A percentile compares a stretch with the other conserved stretches of the same genome.
These are phyloP conservation scores for Triticum timopheevii DNA, from an alignment of 176 grass and related monocot genomes.

Conservation along the genomic window DNA sequence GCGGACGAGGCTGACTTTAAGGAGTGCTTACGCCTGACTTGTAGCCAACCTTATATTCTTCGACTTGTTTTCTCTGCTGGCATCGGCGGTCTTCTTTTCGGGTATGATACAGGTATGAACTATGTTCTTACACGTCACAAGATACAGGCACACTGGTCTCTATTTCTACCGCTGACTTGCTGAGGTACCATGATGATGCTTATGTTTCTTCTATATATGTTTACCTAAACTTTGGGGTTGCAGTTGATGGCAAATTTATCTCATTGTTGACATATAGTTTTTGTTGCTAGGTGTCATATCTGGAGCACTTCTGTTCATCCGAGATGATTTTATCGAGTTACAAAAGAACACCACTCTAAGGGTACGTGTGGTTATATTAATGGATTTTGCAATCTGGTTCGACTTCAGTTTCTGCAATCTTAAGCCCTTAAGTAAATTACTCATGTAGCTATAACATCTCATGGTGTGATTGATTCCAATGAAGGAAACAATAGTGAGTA, in stretches of 20 bases:
- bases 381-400: not conserved
- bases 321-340: constrained; percentile 74
- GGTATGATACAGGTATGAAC: constrained; percentile 89
- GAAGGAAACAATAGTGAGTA: constrained; percentile 98
- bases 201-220: not conserved
- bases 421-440: not conserved
- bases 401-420: not conserved
- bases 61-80: constrained; percentile 88
- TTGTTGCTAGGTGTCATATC: constrained; percentile 84
- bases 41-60: constrained; percentile 90
- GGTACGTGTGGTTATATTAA: constrained; percentile 24
- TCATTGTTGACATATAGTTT: not conserved
- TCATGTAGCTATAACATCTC: not conserved
- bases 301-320: constrained; percentile 91
- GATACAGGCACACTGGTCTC: not conserved
- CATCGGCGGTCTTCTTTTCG: constrained; percentile 92
- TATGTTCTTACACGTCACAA: not conserved
- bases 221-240: not conserved
- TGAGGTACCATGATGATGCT: not conserved
- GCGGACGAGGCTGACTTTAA: constrained; percentile 67
- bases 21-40: constrained; percentile 73
- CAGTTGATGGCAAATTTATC: not conserved
- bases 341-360: constrained; percentile 71
- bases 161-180: not conserved
- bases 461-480: not conserved